Evolutionary conservation across 208 protist species (phyloP).

Genomic region (Wallacemonas collosoma): DNA sequence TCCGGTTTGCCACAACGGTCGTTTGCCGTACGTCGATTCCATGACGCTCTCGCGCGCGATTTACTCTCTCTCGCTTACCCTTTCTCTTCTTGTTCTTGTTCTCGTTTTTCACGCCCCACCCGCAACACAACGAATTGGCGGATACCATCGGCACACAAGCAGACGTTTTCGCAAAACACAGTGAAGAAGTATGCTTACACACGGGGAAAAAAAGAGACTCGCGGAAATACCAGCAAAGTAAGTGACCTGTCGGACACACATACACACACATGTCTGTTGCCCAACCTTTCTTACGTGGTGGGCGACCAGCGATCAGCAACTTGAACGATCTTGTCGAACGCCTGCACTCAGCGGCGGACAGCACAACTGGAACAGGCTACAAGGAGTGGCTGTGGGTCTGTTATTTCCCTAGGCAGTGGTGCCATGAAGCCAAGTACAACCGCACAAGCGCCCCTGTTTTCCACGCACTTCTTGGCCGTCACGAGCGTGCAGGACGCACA

Average conservation of each 20-base stretch:
- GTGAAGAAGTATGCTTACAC: too few relatives aligned
- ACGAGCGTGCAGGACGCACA: not conserved
- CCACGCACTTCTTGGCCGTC: slow-evolving; percentile 42
- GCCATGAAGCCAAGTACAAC: slow-evolving; percentile 42
- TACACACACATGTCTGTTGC: slow-evolving; percentile 48
- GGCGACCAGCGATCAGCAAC: slow-evolving; percentile 32
- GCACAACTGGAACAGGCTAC: slow-evolving; percentile 25
- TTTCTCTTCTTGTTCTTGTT: slow-evolving; percentile 13
- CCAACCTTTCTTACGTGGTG: slow-evolving; percentile 46
- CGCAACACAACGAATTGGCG: too few relatives aligned
- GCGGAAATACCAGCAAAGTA: not conserved
- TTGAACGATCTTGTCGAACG: slow-evolving; percentile 18
- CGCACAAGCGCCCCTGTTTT: slow-evolving; percentile 46
- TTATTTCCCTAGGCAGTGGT: slow-evolving; percentile 61
- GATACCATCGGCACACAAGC: too few relatives aligned
- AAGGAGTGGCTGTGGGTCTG: slow-evolving; percentile 40
- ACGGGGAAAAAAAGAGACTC: not conserved
- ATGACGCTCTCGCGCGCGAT: not conserved
- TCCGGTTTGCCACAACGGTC: too few relatives aligned
- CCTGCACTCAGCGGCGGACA: slow-evolving; percentile 28
- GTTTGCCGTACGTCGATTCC: too few relatives aligned
- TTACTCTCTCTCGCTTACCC: slow-evolving; percentile 4
- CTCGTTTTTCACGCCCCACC: slow-evolving; percentile 2
- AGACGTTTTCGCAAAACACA: too few relatives aligned
- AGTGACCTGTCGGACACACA: not conserved